These are phyloP conservation scores for Curvularia sp. DNA, from an alignment of 2,329 filamentous ascomycete species.

Conservation along the genomic window DNA sequence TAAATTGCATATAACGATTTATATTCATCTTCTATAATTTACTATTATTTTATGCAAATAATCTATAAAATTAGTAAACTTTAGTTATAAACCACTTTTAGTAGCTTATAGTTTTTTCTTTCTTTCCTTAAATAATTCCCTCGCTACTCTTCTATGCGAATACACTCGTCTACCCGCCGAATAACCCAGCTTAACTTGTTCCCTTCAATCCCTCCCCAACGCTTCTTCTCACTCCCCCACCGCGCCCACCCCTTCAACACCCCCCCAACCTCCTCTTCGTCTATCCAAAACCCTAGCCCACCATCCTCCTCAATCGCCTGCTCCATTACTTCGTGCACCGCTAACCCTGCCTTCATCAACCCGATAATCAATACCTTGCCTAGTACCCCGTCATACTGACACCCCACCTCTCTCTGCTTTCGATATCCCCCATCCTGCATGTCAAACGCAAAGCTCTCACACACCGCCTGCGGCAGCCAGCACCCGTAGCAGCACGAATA, in stretches of 20 bases:
- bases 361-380: constrained; percentile 9
- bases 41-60: too few species aligned
- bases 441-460: neutral
- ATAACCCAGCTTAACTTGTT: neutral
- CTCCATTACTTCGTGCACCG: neutral
- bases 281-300: neutral
- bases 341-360: constrained; percentile 8
- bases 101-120: neutral
- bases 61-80: too few species aligned
- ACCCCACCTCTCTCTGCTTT: neutral
- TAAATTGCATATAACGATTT: neutral
- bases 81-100: neutral
- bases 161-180: neutral
- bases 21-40: too few species aligned
- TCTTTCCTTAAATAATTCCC: neutral
- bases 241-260: neutral
- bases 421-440: constrained; percentile 6
- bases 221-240: neutral
- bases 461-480: constrained; percentile 18
- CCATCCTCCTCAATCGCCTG: neutral
- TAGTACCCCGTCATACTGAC: constrained; percentile 11
- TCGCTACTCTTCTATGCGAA: neutral
- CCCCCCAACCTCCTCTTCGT: neutral
- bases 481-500: constrained; percentile 21
- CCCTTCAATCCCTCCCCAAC: neutral